Conservation (phyloP, 495 filamentous ascomycete genomes). For the Lophiotrema nucula region DNA sequence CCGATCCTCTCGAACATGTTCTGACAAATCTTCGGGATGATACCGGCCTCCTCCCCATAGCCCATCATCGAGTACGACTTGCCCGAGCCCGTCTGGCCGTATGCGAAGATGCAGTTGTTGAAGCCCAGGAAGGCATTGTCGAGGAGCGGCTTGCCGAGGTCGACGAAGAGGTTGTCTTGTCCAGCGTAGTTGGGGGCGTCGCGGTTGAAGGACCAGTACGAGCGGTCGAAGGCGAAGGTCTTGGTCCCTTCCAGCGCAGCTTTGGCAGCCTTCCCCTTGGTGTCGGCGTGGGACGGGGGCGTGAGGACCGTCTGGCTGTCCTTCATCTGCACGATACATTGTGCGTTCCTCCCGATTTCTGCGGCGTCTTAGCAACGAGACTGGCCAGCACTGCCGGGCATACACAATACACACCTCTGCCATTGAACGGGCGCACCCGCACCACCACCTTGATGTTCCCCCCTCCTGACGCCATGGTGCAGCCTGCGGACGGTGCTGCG, state of each 20-base stretch:
- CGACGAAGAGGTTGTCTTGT: conserved; percentile 82
- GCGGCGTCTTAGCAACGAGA: conserved; percentile 24
- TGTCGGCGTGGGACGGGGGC: conserved; percentile 64
- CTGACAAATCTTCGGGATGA: conserved; percentile 97
- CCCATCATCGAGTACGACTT: conserved; percentile 99
- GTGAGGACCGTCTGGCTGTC: conserved; percentile 83
- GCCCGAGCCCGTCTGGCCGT: conserved; percentile 97
- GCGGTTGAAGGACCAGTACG: conserved; percentile 96
- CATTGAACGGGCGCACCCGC: conserved; percentile 86
- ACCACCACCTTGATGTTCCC: conserved; percentile 99
- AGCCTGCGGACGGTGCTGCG: not conserved
- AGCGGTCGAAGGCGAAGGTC: conserved; percentile 91
- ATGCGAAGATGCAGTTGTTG: conserved; percentile 99
- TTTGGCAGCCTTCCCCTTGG: conserved; percentile 55
- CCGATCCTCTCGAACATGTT: conserved; percentile 92
- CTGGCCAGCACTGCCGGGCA: not conserved
- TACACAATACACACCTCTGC: conserved; percentile 58
- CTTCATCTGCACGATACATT: conserved; percentile 99
- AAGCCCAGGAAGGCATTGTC: conserved; percentile 99
- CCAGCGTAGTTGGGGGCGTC: conserved; percentile 79
- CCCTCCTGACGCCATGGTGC: conserved; percentile 74
- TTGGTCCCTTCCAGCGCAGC: conserved; percentile 75
- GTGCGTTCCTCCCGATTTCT: conserved; percentile 88
- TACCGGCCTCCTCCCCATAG: conserved; percentile 92
- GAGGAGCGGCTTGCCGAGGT: conserved; percentile 85